phyloP scores from a whole-genome alignment of 768 basidiomycete genomes.

The Serendipita vermifera region DNA sequence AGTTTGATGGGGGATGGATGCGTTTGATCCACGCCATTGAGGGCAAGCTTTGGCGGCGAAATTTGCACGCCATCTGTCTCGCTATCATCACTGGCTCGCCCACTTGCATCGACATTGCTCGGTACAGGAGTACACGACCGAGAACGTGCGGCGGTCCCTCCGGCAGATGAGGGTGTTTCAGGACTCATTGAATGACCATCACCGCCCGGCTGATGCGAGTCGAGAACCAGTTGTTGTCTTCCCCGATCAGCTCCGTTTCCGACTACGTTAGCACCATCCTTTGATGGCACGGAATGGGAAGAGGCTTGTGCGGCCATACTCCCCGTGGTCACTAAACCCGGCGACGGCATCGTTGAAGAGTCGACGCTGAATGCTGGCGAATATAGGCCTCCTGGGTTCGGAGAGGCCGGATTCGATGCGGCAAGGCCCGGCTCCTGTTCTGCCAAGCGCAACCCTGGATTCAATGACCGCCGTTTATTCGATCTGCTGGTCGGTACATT shows the following conservation, averaged over 20 bases:
- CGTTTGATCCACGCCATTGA: neutral
- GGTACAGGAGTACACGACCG: slow-evolving; percentile 3
- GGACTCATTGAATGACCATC: neutral
- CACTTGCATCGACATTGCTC: slow-evolving; percentile 9
- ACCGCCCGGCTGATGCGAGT: neutral
- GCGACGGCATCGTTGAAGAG: slow-evolving; percentile 9
- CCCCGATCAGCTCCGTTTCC: neutral
- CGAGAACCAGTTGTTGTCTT: neutral
- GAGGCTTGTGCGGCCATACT: slow-evolving; percentile 4
- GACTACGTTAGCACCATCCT: neutral
- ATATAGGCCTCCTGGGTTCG: neutral
- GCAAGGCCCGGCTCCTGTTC: slow-evolving; percentile 12
- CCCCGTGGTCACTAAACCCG: slow-evolving; percentile 9
- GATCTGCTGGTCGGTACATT: slow-evolving; percentile 25
- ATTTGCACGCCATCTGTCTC: neutral
- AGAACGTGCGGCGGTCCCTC: neutral
- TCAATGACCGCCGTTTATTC: slow-evolving; percentile 42
- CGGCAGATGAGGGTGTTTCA: neutral
- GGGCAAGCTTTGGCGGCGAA: neutral
- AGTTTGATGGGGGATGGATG: neutral
- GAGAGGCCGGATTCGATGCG: neutral
- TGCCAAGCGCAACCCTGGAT: slow-evolving; percentile 35
- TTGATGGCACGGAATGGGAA: neutral
- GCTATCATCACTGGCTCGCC: slow-evolving; percentile 5
- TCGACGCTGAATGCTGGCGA: neutral